Evolutionary conservation across 2,329 filamentous ascomycete species (phyloP), one percentile per base, ranked within the genome.

Genomic region (Colletotrichum liriopes): DNA sequence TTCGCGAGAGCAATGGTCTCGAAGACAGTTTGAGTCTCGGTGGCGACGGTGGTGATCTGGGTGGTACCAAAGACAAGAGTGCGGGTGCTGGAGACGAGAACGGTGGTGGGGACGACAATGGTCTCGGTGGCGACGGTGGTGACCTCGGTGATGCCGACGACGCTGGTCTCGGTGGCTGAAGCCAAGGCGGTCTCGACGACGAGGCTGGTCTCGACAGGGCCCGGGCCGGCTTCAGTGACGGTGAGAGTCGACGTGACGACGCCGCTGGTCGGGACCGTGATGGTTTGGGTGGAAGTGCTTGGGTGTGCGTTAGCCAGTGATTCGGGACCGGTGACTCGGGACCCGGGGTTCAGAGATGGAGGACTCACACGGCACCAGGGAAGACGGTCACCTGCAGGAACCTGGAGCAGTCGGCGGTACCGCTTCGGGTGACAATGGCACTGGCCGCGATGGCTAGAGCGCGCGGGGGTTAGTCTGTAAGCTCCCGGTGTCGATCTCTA

Each of bases 21-120:
- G 32, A 59, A 56, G 65, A 72, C 16, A 59, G 69, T 72, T 65
- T 69, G 69, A 29, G 69, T 72, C 69, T 72, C 69, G 39, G 69
- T 72, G 60, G 69, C 52, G 23, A 72, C 54, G 29, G 69, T 72
- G 59, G 60, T 60, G 59, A 72, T 69, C 65, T 72, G 58, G 4
- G 65, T 72, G 65, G 59, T 60, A 54, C 69, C 69, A 18, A 72
- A 69, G 65, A 45, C 49, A 23, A 72, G 59, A 23, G 69, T 72
- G 43, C 69, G 52, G 47, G 69, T 72, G 54, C 59, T 62, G 32
- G 69, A 64, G 29, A 72, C 69, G 29, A 72, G 35, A 1, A 72
- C 65, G 5, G 69, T 69, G 32, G 69, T 72, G 37, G 69, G 69
- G 16, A 72, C 39, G 39, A 72, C 39, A 23, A 72, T 16, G 39